phyloP scores from a whole-genome alignment of 2,329 filamentous ascomycete genomes.

The Fusarium sororula region DNA sequence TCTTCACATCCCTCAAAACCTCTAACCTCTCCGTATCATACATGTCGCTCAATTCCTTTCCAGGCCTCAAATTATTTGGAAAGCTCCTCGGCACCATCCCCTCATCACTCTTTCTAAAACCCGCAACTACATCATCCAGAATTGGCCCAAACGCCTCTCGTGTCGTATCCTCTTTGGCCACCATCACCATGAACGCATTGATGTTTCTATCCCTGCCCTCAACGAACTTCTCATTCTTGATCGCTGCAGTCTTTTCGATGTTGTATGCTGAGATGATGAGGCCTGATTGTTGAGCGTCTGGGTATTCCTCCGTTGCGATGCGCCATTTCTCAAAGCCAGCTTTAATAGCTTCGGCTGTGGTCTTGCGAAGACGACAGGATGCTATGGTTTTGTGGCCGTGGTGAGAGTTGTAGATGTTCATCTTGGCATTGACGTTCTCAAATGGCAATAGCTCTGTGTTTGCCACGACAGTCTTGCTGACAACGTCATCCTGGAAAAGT shows the following conservation, averaged over 20 bases:
- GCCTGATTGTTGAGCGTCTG: conserved; percentile 20
- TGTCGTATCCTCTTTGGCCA: conserved; percentile 25
- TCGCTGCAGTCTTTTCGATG: conserved; percentile 6
- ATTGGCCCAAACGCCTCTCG: background rate
- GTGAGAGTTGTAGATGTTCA: conserved; percentile 38
- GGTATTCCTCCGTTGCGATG: conserved; percentile 27
- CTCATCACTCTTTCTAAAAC: conserved; percentile 14
- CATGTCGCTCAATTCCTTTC: conserved; percentile 30
- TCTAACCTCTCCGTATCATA: conserved; percentile 22
- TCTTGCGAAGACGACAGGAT: conserved; percentile 31
- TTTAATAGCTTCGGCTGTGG: conserved; percentile 27
- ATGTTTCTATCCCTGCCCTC: conserved; percentile 33
- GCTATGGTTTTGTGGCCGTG: conserved; percentile 45
- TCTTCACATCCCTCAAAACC: conserved; percentile 31
- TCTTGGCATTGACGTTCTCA: conserved; percentile 33
- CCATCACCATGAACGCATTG: conserved; percentile 3
- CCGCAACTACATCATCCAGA: conserved; percentile 13
- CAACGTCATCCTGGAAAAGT: conserved; percentile 28
- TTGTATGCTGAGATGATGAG: conserved; percentile 32
- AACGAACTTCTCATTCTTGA: conserved; percentile 22
- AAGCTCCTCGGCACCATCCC: conserved; percentile 18
- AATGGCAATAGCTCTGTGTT: conserved; percentile 37
- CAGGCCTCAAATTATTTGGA: conserved; percentile 37
- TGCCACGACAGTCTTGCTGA: conserved; percentile 32
- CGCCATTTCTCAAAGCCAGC: conserved; percentile 38